Evolutionary conservation across 352 stramenopile species (phyloP).

Genomic region (Phytophthora pisi): DNA sequence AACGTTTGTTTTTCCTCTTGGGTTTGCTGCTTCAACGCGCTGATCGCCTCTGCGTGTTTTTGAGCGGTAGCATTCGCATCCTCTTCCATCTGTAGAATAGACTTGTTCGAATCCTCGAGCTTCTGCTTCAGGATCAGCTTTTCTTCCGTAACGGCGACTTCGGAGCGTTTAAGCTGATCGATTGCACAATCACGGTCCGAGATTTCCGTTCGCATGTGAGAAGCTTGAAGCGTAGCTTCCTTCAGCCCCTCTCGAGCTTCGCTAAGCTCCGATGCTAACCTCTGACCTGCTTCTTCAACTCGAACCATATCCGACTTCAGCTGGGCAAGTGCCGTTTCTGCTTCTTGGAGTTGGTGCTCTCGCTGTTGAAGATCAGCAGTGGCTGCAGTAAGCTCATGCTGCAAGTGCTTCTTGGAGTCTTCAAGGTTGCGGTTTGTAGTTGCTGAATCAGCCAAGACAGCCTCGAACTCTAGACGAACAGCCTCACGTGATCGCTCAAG

Average conservation of each 20-base stretch:
- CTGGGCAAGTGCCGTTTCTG: conserved; percentile 19
- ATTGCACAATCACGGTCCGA: conserved; percentile 24
- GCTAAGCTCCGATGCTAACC: conserved; percentile 9
- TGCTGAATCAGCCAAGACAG: conserved; percentile 37
- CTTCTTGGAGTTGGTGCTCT: conserved; percentile 26
- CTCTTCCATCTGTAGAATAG: conserved; percentile 21
- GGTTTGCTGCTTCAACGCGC: conserved; percentile 17
- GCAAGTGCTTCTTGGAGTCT: conserved; percentile 20
- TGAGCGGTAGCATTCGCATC: conserved; percentile 16
- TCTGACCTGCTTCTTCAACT: conserved; percentile 31
- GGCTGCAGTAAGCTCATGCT: conserved; percentile 22
- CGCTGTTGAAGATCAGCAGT: conserved; percentile 26
- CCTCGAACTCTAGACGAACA: conserved; percentile 40
- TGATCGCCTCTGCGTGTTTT: conserved; percentile 29
- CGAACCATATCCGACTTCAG: conserved; percentile 25
- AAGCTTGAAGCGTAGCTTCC: conserved; percentile 9
- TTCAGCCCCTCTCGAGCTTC: conserved; percentile 27
- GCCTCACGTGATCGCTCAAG: conserved; percentile 32
- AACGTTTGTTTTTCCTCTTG: conserved; percentile 24
- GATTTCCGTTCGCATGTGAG: conserved; percentile 23
- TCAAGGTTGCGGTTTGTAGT: conserved; percentile 37
- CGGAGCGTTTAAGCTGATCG: conserved; percentile 16
- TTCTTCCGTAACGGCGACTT: conserved; percentile 18
- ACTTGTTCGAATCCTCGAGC: conserved; percentile 21
- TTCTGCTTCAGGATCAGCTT: conserved; percentile 29